A percentile compares a stretch with the other conserved stretches of the same genome.
phyloP scores from a whole-genome alignment of 352 stramenopile species.

The Phytopythium ostracodes region DNA sequence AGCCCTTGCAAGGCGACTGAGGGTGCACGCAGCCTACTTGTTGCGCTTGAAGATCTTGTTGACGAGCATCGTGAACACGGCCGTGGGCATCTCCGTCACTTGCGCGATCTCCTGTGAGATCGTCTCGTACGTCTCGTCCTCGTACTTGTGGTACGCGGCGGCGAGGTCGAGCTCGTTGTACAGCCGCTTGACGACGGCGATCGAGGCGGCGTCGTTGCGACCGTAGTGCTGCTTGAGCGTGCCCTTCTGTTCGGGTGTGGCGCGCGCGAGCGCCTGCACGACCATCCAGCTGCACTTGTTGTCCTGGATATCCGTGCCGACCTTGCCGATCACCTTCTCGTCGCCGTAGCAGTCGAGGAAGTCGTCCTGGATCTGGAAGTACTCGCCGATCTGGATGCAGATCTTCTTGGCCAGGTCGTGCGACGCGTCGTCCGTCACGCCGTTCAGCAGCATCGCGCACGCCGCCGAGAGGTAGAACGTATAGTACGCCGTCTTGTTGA shows the following conservation, averaged over 20 bases:
- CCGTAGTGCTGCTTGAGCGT: constrained; percentile 93
- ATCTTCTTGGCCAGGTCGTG: constrained; percentile 92
- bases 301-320: constrained; percentile 99
- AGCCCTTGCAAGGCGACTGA: neutral
- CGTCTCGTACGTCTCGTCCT: constrained; percentile 89
- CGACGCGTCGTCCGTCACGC: constrained; percentile 71
- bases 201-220: constrained; percentile 69
- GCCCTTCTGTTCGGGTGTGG: constrained; percentile 66
- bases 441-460: constrained; percentile 88
- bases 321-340: constrained; percentile 91
- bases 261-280: constrained; percentile 88
- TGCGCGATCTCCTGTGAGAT: constrained; percentile 78
- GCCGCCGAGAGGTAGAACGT: constrained; percentile 98
- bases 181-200: constrained; percentile 91
- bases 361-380: constrained; percentile 99
- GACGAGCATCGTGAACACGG: constrained; percentile 93
- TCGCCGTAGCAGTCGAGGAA: constrained; percentile 98
- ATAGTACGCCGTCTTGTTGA: constrained; percentile 99
- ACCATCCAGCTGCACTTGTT: constrained; percentile 99
- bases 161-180: constrained; percentile 93
- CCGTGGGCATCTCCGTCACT: constrained; percentile 83
- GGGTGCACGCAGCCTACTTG: too few relatives aligned
- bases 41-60: constrained; percentile 97
- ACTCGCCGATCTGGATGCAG: constrained; percentile 96
- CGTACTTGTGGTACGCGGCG: constrained; percentile 89